Evolutionary conservation across 805 yeast species (phyloP), one percentile per base, ranked within the genome.

Genomic region (Candida taoyuanica): DNA sequence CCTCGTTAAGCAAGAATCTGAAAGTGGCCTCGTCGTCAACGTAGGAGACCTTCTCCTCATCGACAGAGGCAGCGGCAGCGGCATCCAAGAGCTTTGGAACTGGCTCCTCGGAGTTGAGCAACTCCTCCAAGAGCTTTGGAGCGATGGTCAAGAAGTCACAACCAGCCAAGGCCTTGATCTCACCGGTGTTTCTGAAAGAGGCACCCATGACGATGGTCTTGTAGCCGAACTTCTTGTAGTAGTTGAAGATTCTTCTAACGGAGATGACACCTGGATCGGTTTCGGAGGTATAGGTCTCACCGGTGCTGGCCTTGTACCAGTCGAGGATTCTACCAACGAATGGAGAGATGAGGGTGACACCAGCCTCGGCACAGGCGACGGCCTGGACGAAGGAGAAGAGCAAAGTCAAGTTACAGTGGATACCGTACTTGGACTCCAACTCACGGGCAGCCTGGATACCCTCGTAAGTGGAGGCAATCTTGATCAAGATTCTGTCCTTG

Each of bases 201-300:
- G 99, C 99, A 70, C 98, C 99, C 99, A 93, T 93, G 62, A 93
- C 98, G 63, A 93, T 89, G 65, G 99, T 93, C 59, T 91, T 76
- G 81, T 93, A 93, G 56, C 82, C 91, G 68, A 67, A 86, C 73
- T 91, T 91, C 82, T 93, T 93, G 85, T 93, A 93, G 81, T 93
- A 93, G 84, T 89, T 85, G 85, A 65, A 93, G 67, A 93, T 93
- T 46, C 62, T 64, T 68, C 80, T 82, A 56, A 93, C 98, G 30
- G 96, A 86, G 36, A 71, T 36, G 46, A 93, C 98, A 83, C 99
- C 99, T 53, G 99, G 98, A 69, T 93, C 98, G 50, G 78, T 71
- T 56, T 76, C 85, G 52, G 75, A 73, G 37, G 77, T 70, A 78
- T 86, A 91, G 41, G 78, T 73, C 76, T 89, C 76, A 59, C 98